Base-by-base conservation (phyloP, 2,329 filamentous ascomycete species). In the Colletotrichum eleusines region DNA sequence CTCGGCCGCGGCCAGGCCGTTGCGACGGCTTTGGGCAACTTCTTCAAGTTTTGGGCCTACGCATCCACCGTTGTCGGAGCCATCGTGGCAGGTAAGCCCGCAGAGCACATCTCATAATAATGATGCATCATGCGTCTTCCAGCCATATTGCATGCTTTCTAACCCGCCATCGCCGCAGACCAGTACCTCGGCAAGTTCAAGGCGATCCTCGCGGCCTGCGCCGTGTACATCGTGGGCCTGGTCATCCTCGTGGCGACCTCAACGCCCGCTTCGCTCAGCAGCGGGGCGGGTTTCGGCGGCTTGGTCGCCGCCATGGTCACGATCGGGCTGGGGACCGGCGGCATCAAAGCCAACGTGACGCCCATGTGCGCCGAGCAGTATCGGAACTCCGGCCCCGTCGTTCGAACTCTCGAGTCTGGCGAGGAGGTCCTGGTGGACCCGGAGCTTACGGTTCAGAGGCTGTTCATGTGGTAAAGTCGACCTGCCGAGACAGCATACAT, bases 381-480 rank as follows among this genome's bases (percentile, higher is more conserved):
- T 75, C 75, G 88, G 84, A 78, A 88, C 80, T 77, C 79, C 44
- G 73, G 76, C 67, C 88, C 84, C 81, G 83, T 82, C 26, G 77
- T 89, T 46, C 82, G 81, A 74, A 85, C 83, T 3, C 78, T 86
- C 48, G 80, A 82, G 74, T 79, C 75, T 5, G 88, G 87, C 42
- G 85, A 89, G 77, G 83, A 85, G 83, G 89, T 92, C 60, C 84
- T 93, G 73, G 86, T 92, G 23, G 90, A 93, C 74, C 90, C 90
- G 0, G 84, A 87, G 44, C 82, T 92, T 57, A 93, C 91, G 1
- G 86, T 90, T 70, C 88, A 91, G 75, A 84, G 89, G 53, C 88
- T 93, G 71, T 93, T 92, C 83, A 92, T 90, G 89, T 69, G 66
- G 66, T 66, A 5, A 54, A 54, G 16, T 20, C 0, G 6, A 2